Percentiles rank a stretch among this genome's conserved stretches.
Evolutionary conservation across 352 stramenopile genomes (phyloP).

Genomic region (Pythium aristosporum): DNA sequence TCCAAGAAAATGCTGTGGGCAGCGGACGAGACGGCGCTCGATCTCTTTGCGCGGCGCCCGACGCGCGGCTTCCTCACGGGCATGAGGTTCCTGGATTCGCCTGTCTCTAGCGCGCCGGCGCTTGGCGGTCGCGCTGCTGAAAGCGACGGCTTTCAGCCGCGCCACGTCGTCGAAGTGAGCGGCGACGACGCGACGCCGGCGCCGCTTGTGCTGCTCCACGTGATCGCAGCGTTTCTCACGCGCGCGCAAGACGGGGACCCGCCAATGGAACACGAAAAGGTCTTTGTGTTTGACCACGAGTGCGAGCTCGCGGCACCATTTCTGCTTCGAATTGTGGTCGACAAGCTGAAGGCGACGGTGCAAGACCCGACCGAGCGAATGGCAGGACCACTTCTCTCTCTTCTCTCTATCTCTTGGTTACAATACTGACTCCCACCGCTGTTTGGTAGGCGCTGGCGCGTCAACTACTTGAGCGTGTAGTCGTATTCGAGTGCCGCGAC

Average conservation of each 20-base stretch:
- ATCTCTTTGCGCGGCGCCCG: constrained; percentile 63
- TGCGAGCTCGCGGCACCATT: constrained; percentile 34
- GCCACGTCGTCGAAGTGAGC: constrained; percentile 64
- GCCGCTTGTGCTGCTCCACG: constrained; percentile 51
- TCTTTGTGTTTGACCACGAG: constrained; percentile 74
- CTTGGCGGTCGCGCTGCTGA: constrained; percentile 9
- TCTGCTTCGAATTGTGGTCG: constrained; percentile 28
- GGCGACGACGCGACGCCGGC: constrained; percentile 40
- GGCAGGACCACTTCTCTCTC: constrained; percentile 3
- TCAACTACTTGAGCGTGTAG: constrained; percentile 31
- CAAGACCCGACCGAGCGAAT: constrained; percentile 5
- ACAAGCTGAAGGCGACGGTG: constrained; percentile 16
- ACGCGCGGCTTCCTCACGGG: constrained; percentile 54
- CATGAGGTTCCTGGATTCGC: constrained; percentile 52
- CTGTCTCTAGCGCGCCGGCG: constrained; percentile 18
- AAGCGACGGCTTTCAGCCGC: constrained; percentile 44
- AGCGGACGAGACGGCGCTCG: constrained; percentile 68
- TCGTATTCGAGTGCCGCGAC: constrained; percentile 54
- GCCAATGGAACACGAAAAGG: constrained; percentile 26
- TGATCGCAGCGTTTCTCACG: constrained; percentile 59
- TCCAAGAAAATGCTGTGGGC: constrained; percentile 30
- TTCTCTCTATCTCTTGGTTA: background rate
- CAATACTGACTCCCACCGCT: background rate
- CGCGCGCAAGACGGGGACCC: background rate
- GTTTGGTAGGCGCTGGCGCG: constrained; percentile 11